phyloP scores from a whole-genome alignment of 805 yeast species.

The Pichia occidentalis region DNA sequence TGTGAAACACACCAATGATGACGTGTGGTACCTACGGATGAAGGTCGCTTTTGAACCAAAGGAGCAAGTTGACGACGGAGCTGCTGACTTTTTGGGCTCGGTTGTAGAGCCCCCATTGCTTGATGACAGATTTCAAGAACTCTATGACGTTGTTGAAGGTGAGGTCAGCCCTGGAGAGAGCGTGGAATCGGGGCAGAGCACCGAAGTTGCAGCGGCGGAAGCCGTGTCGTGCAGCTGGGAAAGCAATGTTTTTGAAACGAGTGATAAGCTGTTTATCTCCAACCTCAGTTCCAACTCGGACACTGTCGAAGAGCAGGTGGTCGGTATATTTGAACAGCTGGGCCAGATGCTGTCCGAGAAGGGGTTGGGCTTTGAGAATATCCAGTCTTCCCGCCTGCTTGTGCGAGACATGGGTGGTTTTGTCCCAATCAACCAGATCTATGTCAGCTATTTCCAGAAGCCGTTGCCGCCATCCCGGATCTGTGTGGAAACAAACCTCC shows the following conservation, averaged over 20 bases:
- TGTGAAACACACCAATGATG: constrained; percentile 49
- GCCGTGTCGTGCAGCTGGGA: constrained; percentile 6
- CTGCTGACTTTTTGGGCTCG: constrained; percentile 12
- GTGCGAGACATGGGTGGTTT: constrained; percentile 63
- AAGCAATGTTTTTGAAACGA: constrained; percentile 18
- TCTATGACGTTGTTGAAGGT: constrained; percentile 8
- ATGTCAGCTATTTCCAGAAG: constrained; percentile 46
- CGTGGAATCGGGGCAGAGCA: no score
- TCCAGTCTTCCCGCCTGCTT: constrained; percentile 56
- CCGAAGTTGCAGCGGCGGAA: neutral
- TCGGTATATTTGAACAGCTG: constrained; percentile 44
- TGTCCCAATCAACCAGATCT: constrained; percentile 51
- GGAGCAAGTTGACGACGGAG: constrained; percentile 12
- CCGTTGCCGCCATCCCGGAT: constrained; percentile 85
- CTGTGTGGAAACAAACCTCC: constrained; percentile 61
- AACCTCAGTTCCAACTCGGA: constrained; percentile 33
- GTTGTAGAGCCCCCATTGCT: constrained; percentile 35
- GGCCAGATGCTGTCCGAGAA: constrained; percentile 27
- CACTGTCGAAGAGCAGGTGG: constrained; percentile 38
- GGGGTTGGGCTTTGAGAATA: constrained; percentile 35
- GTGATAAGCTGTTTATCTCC: constrained; percentile 35
- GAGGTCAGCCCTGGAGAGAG: neutral
- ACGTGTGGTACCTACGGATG: constrained; percentile 61
- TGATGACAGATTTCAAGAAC: constrained; percentile 32
- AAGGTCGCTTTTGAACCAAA: constrained; percentile 40